Conservation (phyloP, 176 grass and related monocot genomes). For the Rhynchospora pubera region DNA sequence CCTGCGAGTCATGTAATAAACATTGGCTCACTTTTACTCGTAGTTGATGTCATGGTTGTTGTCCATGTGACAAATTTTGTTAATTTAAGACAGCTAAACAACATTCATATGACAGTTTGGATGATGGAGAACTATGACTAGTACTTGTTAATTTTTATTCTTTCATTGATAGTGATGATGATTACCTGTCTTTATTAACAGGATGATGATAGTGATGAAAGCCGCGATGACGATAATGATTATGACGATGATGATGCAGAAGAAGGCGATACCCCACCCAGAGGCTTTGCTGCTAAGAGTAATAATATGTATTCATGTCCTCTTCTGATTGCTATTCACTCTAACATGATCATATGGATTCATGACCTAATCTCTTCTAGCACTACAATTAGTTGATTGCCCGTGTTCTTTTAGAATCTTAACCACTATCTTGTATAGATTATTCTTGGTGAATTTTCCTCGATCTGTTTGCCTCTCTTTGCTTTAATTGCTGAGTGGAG, state of each 20-base stretch:
- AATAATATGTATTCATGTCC: slow-evolving; percentile 22
- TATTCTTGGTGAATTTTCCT: background rate
- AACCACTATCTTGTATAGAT: background rate
- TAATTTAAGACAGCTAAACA: background rate
- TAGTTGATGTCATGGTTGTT: background rate
- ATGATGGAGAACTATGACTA: background rate
- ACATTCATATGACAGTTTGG: background rate
- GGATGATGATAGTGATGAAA: slow-evolving; percentile 49
- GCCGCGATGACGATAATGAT: slow-evolving; percentile 29
- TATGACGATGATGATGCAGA: slow-evolving; percentile 14
- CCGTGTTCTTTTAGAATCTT: background rate
- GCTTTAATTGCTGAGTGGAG: background rate
- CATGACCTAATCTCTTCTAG: background rate
- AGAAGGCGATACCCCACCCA: slow-evolving; percentile 28
- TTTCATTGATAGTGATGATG: background rate
- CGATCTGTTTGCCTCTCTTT: background rate
- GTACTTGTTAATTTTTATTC: background rate
- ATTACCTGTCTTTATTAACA: slow-evolving; percentile 20
- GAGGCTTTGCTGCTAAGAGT: slow-evolving; percentile 64
- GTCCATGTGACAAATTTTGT: background rate
- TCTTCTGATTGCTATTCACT: slow-evolving; percentile 4
- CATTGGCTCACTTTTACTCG: background rate
- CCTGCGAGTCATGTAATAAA: background rate
- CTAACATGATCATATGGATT: background rate
- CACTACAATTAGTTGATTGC: background rate